Percentiles rank a stretch among this genome's conserved stretches.
These are phyloP conservation scores for Orychophragmus violaceus DNA, from an alignment of 345 rosid genomes.

Conservation along the genomic window DNA sequence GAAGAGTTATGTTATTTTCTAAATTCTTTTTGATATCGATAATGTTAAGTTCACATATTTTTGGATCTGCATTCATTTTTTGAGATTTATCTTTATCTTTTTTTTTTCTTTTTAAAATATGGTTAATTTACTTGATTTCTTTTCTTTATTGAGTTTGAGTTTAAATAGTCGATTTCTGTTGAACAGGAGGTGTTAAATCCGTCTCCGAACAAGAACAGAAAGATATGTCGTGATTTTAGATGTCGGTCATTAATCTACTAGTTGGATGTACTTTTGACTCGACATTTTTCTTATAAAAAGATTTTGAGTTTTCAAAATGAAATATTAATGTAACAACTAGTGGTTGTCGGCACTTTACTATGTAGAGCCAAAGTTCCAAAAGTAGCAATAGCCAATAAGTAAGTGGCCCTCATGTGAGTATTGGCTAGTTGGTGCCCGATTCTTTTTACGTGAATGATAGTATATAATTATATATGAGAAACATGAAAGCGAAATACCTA, in stretches of 20 bases:
- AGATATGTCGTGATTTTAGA: no score
- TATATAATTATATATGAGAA: background rate
- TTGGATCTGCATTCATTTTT: no score
- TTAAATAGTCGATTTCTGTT: no score
- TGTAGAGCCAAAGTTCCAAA: slow-evolving; percentile 4
- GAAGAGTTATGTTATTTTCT: no score
- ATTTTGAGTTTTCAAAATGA: background rate
- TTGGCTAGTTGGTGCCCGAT: background rate
- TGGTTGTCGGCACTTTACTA: background rate
- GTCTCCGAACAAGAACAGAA: no score
- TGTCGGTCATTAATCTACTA: slow-evolving; percentile 4
- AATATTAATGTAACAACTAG: background rate
- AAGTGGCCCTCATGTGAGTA: background rate
- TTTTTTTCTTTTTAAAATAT: no score
- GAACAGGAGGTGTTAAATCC: no score
- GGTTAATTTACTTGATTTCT: no score
- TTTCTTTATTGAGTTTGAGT: no score
- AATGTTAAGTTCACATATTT: no score
- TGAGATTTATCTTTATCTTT: no score
- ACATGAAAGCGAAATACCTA: background rate
- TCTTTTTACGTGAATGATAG: background rate
- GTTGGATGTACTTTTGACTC: slow-evolving; percentile 6
- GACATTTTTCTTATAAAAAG: background rate
- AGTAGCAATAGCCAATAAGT: background rate
- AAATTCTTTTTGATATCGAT: no score